Base-by-base conservation (phyloP, 176 grass and related monocot species). In the Lolium perenne region DNA sequence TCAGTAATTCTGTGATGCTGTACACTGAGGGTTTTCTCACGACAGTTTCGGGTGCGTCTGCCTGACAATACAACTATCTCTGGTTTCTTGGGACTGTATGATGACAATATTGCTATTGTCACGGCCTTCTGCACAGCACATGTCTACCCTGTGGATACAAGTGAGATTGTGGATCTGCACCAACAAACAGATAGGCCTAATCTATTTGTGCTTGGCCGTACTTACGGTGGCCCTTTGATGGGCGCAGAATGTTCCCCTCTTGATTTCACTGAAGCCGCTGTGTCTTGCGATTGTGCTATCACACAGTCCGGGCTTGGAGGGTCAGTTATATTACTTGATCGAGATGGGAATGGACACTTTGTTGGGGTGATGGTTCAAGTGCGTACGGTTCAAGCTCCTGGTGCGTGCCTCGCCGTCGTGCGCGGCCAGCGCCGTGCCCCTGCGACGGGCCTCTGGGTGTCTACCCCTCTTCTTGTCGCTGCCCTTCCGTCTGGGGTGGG, bases 41-140 rank as follows among this genome's bases (percentile, higher is more conserved):
- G 41, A 43, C 41, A 43, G 40, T 2, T 73, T 13, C 45, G 41
- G 7, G 41, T 47, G 41, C 41, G 40, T 48, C 4, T 72, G 2
- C 70, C 40, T 47, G 11, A 72, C 10, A 45, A 12, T 14, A 13
- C 13, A 3, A 48, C 43, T 21, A 72, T 72, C 41, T 22, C 45
- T 8, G n/a, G n/a, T 21, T 73, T 73, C 41, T 14, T 72, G 69
- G 41, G 69, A 72, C 69, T 72, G 10, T 71, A 21, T 22, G 69
- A 47, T 72, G 60, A 63, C 10, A n/a, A 72, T 21, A 23, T 72
- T 72, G 41, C 10, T 47, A 46, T 72, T 47, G 12, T 47, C 41
- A 72, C 10, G 10, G 41, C 41, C 69, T 43, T 43, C 41, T 6
- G 6, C 63, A 8, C 1, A 67, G 7, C 10, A 1, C 1, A 1